phyloP scores from a whole-genome alignment of 306 rosid genomes.

The Casuarina equisetifolia region DNA sequence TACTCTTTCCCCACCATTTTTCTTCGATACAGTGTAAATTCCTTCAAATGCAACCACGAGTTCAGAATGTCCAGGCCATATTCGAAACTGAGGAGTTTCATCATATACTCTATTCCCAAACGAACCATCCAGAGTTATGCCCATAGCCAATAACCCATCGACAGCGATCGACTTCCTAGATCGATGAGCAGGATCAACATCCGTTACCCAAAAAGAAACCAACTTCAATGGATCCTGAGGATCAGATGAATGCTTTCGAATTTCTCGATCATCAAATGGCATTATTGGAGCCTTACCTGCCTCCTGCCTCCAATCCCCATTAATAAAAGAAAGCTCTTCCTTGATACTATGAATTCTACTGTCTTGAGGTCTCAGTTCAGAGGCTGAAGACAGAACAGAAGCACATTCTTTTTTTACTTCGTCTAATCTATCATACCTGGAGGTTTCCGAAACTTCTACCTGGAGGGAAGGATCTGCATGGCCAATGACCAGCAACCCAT shows the following conservation, averaged over 20 bases:
- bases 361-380: slow-evolving; percentile 56
- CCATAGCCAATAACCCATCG: slow-evolving; percentile 59
- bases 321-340: slow-evolving; percentile 56
- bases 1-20: slow-evolving; percentile 80
- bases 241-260: slow-evolving; percentile 17
- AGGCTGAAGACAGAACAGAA: slow-evolving; percentile 61
- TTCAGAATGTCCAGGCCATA: slow-evolving; percentile 66
- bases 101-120: slow-evolving; percentile 35
- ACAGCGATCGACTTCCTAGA: slow-evolving; percentile 55
- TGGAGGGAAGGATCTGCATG: slow-evolving; percentile 33
- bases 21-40: slow-evolving; percentile 75
- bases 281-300: slow-evolving; percentile 60
- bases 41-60: slow-evolving; percentile 71
- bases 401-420: slow-evolving; percentile 74
- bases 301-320: slow-evolving; percentile 86
- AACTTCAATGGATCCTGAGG: slow-evolving; percentile 43
- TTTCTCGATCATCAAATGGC: slow-evolving; percentile 55
- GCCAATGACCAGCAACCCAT: slow-evolving; percentile 46
- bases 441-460: slow-evolving; percentile 36
- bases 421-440: slow-evolving; percentile 59
- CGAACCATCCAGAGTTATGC: slow-evolving; percentile 50
- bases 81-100: slow-evolving; percentile 48
- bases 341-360: slow-evolving; percentile 42
- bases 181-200: slow-evolving; percentile 59
- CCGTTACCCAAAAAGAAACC: slow-evolving; percentile 68